Evolutionary conservation across 768 basidiomycete genomes (phyloP).

Genomic region (Hypholoma fasciculare): DNA sequence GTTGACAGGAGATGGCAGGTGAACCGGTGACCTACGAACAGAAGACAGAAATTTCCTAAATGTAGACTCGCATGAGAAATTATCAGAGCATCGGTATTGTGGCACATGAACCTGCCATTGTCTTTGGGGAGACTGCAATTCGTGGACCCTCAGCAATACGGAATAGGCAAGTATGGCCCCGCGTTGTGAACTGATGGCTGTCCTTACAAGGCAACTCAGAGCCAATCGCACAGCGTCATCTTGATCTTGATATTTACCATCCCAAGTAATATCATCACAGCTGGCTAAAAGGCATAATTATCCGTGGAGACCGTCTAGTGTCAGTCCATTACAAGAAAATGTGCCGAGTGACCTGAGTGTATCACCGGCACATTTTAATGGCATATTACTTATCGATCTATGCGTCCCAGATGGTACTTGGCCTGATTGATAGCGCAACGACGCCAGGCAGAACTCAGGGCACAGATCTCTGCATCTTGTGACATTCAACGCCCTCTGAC

Average conservation of each 20-base stretch:
- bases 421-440: constrained; percentile 1
- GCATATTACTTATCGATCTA: constrained; percentile 21
- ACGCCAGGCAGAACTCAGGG: constrained; percentile 21
- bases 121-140: neutral
- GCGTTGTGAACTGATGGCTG: constrained; percentile 5
- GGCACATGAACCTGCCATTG: constrained; percentile 6
- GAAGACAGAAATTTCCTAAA: too few species aligned
- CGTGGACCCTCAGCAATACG: neutral
- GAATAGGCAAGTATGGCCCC: constrained; percentile 5
- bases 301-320: constrained; percentile 29
- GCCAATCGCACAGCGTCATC: constrained; percentile 12
- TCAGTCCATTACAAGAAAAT: neutral
- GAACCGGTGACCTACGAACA: too few species aligned
- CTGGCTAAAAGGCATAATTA: constrained; percentile 23
- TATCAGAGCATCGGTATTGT: constrained; percentile 11
- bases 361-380: constrained; percentile 13
- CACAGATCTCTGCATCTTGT: constrained; percentile 30
- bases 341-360: constrained; percentile 1
- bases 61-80: neutral
- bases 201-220: constrained; percentile 17
- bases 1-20: too few species aligned
- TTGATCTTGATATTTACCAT: neutral
- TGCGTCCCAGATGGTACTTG: neutral
- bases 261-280: neutral
- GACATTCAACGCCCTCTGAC: constrained; percentile 25